phyloP scores from a whole-genome alignment of 225 moss, liverwort and hornwort genomes.

The Physcomitrellopsis africana region DNA sequence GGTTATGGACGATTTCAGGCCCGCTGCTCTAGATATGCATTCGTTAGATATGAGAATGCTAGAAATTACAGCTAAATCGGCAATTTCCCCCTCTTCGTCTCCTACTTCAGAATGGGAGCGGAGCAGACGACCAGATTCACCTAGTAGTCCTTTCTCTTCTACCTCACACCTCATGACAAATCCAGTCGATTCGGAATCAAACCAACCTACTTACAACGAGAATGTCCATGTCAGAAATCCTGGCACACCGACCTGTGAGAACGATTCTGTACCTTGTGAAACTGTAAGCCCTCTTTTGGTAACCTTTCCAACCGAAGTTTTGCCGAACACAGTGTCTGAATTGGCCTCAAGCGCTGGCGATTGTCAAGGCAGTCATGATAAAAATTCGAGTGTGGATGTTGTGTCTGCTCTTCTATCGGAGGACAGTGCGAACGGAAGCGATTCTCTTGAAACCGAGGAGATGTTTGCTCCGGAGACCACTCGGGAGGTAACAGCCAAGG shows the following conservation, averaged over 20 bases:
- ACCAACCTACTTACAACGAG: conserved; percentile 4
- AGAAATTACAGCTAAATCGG: neutral
- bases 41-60: conserved; percentile 27
- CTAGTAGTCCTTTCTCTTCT: conserved; percentile 26
- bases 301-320: conserved; percentile 45
- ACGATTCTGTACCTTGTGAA: conserved; percentile 4
- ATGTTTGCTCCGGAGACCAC: conserved; percentile 1
- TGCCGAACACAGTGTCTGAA: conserved; percentile 30
- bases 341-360: conserved; percentile 58
- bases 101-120: conserved; percentile 29
- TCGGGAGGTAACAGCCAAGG: too few species aligned
- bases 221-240: conserved; percentile 46
- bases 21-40: conserved; percentile 26
- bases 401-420: conserved; percentile 42
- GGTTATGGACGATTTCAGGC: conserved; percentile 27
- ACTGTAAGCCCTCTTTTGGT: conserved; percentile 36
- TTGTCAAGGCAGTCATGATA: conserved; percentile 21
- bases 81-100: conserved; percentile 25
- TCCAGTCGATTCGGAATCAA: conserved; percentile 16
- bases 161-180: conserved; percentile 30
- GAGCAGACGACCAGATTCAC: conserved; percentile 22
- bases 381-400: conserved; percentile 27
- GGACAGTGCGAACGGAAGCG: conserved; percentile 33
- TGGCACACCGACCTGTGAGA: conserved; percentile 17
- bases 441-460: conserved; percentile 28